Conservation (phyloP, 2,329 filamentous ascomycete species). For the Macroventuria anomochaeta region DNA sequence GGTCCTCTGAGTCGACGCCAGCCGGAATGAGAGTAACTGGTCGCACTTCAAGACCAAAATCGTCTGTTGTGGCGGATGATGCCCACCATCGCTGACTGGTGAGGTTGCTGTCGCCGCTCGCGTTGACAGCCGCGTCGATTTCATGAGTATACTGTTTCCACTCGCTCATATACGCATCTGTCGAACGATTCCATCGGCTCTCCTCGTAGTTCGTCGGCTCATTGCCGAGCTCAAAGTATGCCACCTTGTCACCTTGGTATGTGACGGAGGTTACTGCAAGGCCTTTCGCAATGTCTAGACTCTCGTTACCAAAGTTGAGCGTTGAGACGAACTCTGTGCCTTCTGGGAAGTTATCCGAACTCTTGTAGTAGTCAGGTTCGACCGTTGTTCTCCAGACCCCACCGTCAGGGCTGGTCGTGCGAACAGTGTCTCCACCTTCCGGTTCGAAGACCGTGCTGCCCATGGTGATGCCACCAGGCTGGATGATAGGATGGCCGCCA, state of each 20-base stretch:
- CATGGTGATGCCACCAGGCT: conserved; percentile 20
- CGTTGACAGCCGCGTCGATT: conserved; percentile 11
- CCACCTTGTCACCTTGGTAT: conserved; percentile 16
- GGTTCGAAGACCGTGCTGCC: conserved; percentile 19
- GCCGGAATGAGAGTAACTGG: conserved; percentile 19
- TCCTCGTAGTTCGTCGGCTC: conserved; percentile 17
- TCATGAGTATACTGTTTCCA: conserved; percentile 16
- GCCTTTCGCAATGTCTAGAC: conserved; percentile 12
- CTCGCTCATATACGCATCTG: conserved; percentile 14
- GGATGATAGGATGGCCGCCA: conserved; percentile 18
- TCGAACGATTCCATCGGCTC: conserved; percentile 15
- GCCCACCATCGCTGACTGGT: conserved; percentile 18
- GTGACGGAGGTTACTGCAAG: conserved; percentile 16
- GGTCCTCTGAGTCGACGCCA: conserved; percentile 11
- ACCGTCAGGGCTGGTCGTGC: conserved; percentile 15
- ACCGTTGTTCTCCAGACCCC: conserved; percentile 19
- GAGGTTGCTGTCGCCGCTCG: neutral
- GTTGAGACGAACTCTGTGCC: conserved; percentile 19
- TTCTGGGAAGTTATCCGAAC: conserved; percentile 19
- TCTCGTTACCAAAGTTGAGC: conserved; percentile 20
- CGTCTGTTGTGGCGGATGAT: conserved; percentile 19
- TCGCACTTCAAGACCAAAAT: conserved; percentile 16
- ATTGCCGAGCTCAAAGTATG: conserved; percentile 19
- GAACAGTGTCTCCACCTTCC: conserved; percentile 9
- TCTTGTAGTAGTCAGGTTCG: conserved; percentile 17